Conservation (phyloP, 2,329 filamentous ascomycete species). For the Shiraia sp. region DNA sequence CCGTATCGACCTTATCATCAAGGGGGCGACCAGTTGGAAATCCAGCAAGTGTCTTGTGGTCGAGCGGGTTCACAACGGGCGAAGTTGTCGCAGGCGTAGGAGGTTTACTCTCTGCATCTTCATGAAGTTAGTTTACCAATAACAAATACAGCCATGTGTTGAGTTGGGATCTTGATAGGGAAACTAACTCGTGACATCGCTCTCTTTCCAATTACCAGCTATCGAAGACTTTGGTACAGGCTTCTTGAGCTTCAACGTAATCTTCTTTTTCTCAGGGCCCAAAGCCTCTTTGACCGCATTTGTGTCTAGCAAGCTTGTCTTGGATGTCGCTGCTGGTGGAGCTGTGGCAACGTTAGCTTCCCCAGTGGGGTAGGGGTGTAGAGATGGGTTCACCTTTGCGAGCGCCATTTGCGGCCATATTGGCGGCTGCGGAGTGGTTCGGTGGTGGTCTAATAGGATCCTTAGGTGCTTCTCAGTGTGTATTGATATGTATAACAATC, state of each 20-base stretch:
- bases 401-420: slow-evolving; percentile 43
- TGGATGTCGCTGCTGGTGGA: slow-evolving; percentile 25
- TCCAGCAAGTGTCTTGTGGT: slow-evolving; percentile 74
- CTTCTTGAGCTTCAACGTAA: slow-evolving; percentile 60
- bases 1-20: slow-evolving; percentile 76
- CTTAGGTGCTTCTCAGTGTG: not conserved
- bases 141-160: not conserved
- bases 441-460: slow-evolving; percentile 9
- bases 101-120: slow-evolving; percentile 34
- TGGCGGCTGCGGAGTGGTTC: slow-evolving; percentile 35
- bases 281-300: slow-evolving; percentile 38
- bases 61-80: slow-evolving; percentile 62
- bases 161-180: too few species aligned
- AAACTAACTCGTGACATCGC: slow-evolving; percentile 62
- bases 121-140: slow-evolving; percentile 7
- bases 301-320: slow-evolving; percentile 33
- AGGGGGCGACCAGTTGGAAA: slow-evolving; percentile 82
- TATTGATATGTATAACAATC: slow-evolving; percentile 9
- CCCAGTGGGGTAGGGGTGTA: slow-evolving; percentile 17
- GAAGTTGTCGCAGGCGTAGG: slow-evolving; percentile 27
- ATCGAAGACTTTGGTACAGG: slow-evolving; percentile 64
- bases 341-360: slow-evolving; percentile 28
- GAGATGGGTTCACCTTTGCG: slow-evolving; percentile 40
- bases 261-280: slow-evolving; percentile 47
- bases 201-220: slow-evolving; percentile 73